These are phyloP conservation scores for Leccinum aurantiacum DNA, from an alignment of 768 basidiomycete genomes.

Conservation along the genomic window DNA sequence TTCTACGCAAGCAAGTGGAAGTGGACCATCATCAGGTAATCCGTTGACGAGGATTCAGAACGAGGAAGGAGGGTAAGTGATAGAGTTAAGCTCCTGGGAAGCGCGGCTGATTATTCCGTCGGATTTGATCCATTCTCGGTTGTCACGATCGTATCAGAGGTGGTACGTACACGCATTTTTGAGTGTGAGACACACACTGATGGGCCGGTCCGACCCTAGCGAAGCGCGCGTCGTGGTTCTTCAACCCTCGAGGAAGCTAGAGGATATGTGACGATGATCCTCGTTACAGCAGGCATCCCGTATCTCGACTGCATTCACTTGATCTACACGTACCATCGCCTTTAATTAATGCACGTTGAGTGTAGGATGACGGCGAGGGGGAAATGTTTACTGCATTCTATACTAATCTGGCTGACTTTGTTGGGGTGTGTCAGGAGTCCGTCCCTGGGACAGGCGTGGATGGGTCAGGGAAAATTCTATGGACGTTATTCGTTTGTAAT, in stretches of 20 bases:
- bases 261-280: constrained; percentile 16
- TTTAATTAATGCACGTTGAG: constrained; percentile 22
- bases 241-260: constrained; percentile 69
- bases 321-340: constrained; percentile 32
- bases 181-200: constrained; percentile 21
- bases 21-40: constrained; percentile 54
- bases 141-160: constrained; percentile 29
- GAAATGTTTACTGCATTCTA: constrained; percentile 17
- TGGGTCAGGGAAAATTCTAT: constrained; percentile 23
- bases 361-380: constrained; percentile 12
- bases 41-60: constrained; percentile 74
- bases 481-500: constrained; percentile 21
- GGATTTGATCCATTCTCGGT: constrained; percentile 13
- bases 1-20: constrained; percentile 40
- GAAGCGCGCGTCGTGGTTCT: constrained; percentile 93
- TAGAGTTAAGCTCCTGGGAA: constrained; percentile 16
- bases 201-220: constrained; percentile 46
- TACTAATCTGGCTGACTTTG: constrained; percentile 30
- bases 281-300: constrained; percentile 12
- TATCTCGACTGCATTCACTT: constrained; percentile 19
- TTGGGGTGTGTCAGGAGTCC: constrained; percentile 2
- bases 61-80: constrained; percentile 70
- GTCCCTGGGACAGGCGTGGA: constrained; percentile 29
- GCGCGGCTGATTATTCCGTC: constrained; percentile 19
- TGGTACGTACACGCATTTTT: constrained; percentile 29